Base-by-base conservation (phyloP, 2,329 filamentous ascomycete genomes). In the Chrysoporthe puriensis region DNA sequence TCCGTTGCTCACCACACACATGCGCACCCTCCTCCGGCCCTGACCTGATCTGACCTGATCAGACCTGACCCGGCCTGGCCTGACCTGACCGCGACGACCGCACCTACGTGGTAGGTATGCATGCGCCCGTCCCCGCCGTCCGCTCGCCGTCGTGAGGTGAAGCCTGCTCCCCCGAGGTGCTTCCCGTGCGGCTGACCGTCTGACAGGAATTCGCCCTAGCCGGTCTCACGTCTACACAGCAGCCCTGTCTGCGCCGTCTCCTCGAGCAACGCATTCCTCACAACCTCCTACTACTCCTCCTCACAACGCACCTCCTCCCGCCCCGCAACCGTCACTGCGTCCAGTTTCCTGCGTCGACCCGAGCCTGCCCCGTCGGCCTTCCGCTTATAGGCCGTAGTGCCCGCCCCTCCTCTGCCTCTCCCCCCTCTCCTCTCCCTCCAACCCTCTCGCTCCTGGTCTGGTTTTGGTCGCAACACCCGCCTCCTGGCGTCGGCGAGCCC, bases 191-290 rank as follows among this genome's bases (percentile, higher is more conserved):
- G 36, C 36, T 40, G 36, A 40, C 36, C 36, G 9, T 40, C 36
- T 9, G 36, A 9, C 36, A 40, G 36, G 36, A 40, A 40, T 7
- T 40, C 36, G 36, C 36, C 36, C 36, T 40, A 40, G 36, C 9
- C 36, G 36, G 36, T 9, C 36, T 40, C 6, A 40, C 50, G 61
- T 48, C 61, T 16, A 18, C 16, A 21, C 44, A 56, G 36, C 62
- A 56, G 36, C 62, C 16, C 26, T 52, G 52, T 43, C 58, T 61
- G 26, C 44, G 44, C 48, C 67, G 36, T 66, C 56, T 56, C 46
- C 54, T 21, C 26, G 18, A 52, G 9, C 46, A 42, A 4, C 36
- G 13, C 46, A 52, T 42, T 52, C 32, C 48, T 54, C 50, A 54
- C 26, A 26, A 26, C 1, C 26, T 26, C 2, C 26, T 26, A 1